Conservation (phyloP, 768 basidiomycete species). For the Myochromella boudieri region DNA sequence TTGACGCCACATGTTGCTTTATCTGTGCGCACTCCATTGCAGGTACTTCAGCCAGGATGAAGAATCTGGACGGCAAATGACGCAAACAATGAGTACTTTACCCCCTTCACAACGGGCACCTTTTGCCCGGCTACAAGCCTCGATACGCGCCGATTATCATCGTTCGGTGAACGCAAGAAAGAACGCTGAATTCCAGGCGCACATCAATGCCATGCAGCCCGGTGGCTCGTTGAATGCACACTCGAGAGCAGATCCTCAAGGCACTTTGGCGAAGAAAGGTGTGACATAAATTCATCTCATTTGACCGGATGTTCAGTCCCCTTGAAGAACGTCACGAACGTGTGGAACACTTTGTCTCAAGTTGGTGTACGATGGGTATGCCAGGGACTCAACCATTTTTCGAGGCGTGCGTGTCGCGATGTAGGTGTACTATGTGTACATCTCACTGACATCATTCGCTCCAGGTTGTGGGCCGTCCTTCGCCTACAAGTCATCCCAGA, state of each 20-base stretch:
- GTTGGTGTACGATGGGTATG: slow-evolving; percentile 85
- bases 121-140: slow-evolving; percentile 83
- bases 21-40: slow-evolving; percentile 1
- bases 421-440: slow-evolving; percentile 4
- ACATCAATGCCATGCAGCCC: slow-evolving; percentile 73
- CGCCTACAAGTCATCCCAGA: slow-evolving; percentile 80
- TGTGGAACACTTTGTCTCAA: slow-evolving; percentile 70
- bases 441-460: slow-evolving; percentile 9
- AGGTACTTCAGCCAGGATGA: slow-evolving; percentile 89
- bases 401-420: slow-evolving; percentile 43
- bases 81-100: slow-evolving; percentile 75
- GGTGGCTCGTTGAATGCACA: slow-evolving; percentile 80
- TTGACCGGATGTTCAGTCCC: background rate
- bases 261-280: slow-evolving; percentile 69
- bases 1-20: slow-evolving; percentile 1
- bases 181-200: slow-evolving; percentile 84
- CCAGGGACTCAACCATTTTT: slow-evolving; percentile 92
- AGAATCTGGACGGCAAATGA: slow-evolving; percentile 75
- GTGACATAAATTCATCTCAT: slow-evolving; percentile 7
- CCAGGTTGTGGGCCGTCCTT: slow-evolving; percentile 73
- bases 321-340: slow-evolving; percentile 67
- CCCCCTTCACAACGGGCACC: slow-evolving; percentile 84
- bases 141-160: slow-evolving; percentile 84
- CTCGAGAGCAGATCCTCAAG: slow-evolving; percentile 64
- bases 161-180: slow-evolving; percentile 73